Conservation (phyloP, 805 yeast genomes). For the Saturnispora serradocipensis region DNA sequence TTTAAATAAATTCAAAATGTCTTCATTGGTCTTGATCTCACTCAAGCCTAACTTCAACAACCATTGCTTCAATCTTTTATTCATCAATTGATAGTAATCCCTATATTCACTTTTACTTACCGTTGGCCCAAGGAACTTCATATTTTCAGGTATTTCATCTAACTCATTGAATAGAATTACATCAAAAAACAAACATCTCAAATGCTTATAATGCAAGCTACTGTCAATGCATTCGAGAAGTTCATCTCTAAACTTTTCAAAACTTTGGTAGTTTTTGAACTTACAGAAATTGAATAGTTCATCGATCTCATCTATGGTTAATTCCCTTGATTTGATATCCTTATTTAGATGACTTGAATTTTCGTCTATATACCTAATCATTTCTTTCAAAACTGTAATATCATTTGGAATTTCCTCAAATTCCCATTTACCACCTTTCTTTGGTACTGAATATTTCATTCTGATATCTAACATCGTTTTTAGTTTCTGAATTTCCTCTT, state of each 20-base stretch:
- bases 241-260: constrained; percentile 1
- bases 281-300: not conserved
- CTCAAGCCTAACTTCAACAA: constrained; percentile 2
- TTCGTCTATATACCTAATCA: constrained; percentile 8
- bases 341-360: constrained; percentile 1
- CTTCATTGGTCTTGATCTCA: not conserved
- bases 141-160: not conserved
- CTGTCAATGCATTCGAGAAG: constrained; percentile 1
- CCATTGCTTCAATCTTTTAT: constrained; percentile 9
- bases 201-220: not conserved
- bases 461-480: constrained; percentile 3
- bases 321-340: constrained; percentile 5
- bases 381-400: not conserved
- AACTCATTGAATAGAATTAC: not conserved
- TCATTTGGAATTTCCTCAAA: constrained; percentile 7
- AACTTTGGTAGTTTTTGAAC: constrained; percentile 8
- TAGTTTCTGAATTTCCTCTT: constrained; percentile 3
- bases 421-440: constrained; percentile 11
- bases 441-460: constrained; percentile 9
- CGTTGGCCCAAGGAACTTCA: constrained; percentile 1
- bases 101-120: constrained; percentile 3
- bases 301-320: constrained; percentile 4
- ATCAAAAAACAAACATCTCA: not conserved
- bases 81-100: constrained; percentile 9
- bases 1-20: not conserved